Evolutionary conservation across 345 rosid genomes (phyloP), one percentile per base, ranked within the genome.

Genomic region (Iberis pinnata): DNA sequence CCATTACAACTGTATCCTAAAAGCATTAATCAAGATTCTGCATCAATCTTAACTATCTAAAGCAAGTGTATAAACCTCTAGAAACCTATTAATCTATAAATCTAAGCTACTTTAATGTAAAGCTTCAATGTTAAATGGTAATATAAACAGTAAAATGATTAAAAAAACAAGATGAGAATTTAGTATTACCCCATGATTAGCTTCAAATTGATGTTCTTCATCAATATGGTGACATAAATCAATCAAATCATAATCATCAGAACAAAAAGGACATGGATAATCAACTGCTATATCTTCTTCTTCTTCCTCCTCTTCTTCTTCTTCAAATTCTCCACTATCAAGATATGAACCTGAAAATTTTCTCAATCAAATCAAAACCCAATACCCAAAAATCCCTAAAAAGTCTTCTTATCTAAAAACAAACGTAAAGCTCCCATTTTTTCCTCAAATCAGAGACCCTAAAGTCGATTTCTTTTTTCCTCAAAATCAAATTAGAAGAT

Each of bases 261-360:
- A 40, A 46, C 67, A 67, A 47, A 53, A 67, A 12, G 71, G 71
- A 8, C 71, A 67, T 3, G 52, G 56, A n/a, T 67, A 67, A 0
- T 67, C 66, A 43, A 22, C 40, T 22, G 31, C 39, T 24, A 46
- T n/a, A 38, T 60, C 71, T 9, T 53, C 67, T 13, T 53, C 71
- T 24, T 59, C 71, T 10, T 60, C 71, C n/a, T 25, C 50, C n/a
- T 67, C 71, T 40, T 16, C 66, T 26, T 31, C 71, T 33, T 59
- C 71, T 13, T 60, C 71, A n/a, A 29, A 53, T n/a, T 67, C 71
- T 40, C 14, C 67, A 14, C 20, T 12, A 2, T 32, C 37, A 5
- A 27, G 9, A 27, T 27, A 27, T 13, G 27, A 14, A 31, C 65
- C 71, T 67, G 37, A 15, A 40, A 11, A 44, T 1, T 18, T 33